Conservation (phyloP, 1,284 basidiomycete genomes). For the Calocybe gambosa region DNA sequence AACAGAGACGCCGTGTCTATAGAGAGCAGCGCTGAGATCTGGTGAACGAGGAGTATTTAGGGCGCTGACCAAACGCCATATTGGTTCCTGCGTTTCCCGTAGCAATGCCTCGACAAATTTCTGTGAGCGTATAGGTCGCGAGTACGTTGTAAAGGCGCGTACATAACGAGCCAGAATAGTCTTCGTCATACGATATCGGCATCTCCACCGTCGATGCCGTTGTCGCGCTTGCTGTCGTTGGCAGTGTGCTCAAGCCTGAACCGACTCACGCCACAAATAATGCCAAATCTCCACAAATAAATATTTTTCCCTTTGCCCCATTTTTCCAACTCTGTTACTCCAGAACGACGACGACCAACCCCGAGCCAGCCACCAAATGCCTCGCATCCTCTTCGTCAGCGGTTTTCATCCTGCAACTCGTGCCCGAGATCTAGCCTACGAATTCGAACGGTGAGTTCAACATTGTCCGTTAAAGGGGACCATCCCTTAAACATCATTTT, state of each 20-base stretch:
- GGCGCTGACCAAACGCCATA: constrained; percentile 27
- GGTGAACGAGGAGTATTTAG: constrained; percentile 20
- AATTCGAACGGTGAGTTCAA: constrained; percentile 72
- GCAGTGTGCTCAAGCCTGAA: too few species aligned
- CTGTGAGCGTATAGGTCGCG: constrained; percentile 18
- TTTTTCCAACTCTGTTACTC: constrained; percentile 6
- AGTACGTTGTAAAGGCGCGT: constrained; percentile 14
- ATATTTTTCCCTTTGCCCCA: constrained; percentile 12
- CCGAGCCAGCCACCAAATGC: constrained; percentile 36
- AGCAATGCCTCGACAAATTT: constrained; percentile 26
- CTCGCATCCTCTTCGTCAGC: constrained; percentile 82
- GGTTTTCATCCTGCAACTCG: constrained; percentile 77
- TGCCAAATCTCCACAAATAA: not conserved
- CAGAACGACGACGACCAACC: too few species aligned
- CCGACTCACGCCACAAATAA: constrained; percentile 30
- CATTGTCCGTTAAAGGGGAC: not conserved
- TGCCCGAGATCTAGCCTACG: constrained; percentile 77
- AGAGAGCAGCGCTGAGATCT: constrained; percentile 22
- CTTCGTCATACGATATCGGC: too few species aligned
- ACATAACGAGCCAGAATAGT: not conserved
- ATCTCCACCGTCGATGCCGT: too few species aligned
- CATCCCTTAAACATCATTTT: not conserved
- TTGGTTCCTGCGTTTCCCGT: constrained; percentile 22
- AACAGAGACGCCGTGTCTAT: constrained; percentile 23
- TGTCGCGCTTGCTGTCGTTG: too few species aligned